Base-by-base conservation (phyloP, 2,329 filamentous ascomycete species). In the Pseudogymnoascus sp. region DNA sequence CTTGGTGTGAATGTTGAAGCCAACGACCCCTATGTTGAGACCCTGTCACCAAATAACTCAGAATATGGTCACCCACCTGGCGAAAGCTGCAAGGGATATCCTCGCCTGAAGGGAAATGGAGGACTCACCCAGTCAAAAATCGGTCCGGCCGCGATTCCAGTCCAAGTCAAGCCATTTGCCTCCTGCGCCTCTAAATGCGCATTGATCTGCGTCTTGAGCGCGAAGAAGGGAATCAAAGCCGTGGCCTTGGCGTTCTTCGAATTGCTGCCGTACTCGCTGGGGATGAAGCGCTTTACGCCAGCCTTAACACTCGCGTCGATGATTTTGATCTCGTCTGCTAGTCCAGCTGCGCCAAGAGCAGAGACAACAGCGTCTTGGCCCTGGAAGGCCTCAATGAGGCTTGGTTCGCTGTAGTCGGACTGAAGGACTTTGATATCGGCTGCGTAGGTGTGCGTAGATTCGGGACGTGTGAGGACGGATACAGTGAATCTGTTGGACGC, bases 221-320 rank as follows among this genome's bases (percentile, higher is more conserved):
- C 59, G 10, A 77, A 70, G 1, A 68, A 69, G 2, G 65, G 67
- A 61, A 74, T 73, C 1, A 69, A 35, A 61, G 63, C 17, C 13
- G 60, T 59, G 5, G 62, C 61, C n/a, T 64, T 63, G 21, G 21
- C 29, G 26, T 50, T 38, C 11, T 72, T 69, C 29, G 71, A 73
- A 74, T 75, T 70, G 26, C 73, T 69, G 40, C 72, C 73, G 46
- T 80, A 87, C 63, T 87, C 83, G 9, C 80, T 80, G 1, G 84
- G 83, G 38, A 87, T 76, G 73, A 85, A 84, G 19, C 82, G 77
- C 68, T 82, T 78, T 5, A 87, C 82, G 13, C 82, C 80, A 1
- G 82, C 83, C 21, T 77, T 78, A 42, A 82, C 77, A n/a, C 82
- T 78, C 0, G 83, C 85, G 59, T 86, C 79, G 53, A 86, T 78